Percentiles rank a stretch among this genome's conserved stretches.
Conservation (phyloP, 495 filamentous ascomycete genomes). For the Penicillium crystallinum region DNA sequence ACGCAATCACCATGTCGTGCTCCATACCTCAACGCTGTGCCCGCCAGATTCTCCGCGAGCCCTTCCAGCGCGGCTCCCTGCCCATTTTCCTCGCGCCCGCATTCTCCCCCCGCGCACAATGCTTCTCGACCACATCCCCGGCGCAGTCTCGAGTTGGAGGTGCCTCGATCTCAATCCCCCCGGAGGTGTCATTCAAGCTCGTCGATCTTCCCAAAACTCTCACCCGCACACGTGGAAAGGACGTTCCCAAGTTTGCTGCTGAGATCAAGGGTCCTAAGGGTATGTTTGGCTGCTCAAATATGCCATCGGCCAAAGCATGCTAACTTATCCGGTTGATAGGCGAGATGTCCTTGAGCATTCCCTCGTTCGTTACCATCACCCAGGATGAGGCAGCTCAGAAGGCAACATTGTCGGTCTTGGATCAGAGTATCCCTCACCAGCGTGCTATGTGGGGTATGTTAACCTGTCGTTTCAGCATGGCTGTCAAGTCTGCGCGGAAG, state of each 20-base stretch:
- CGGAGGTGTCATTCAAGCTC: conserved; percentile 67
- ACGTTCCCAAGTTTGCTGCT: conserved; percentile 51
- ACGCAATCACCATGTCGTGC: conserved; percentile 30
- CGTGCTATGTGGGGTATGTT: conserved; percentile 94
- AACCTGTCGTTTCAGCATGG: background rate
- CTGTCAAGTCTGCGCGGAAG: background rate
- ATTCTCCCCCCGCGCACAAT: conserved; percentile 53
- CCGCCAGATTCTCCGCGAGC: conserved; percentile 36
- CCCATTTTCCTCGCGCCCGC: conserved; percentile 73
- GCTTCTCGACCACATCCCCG: conserved; percentile 65
- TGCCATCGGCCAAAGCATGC: background rate
- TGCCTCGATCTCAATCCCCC: conserved; percentile 75
- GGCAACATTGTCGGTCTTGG: conserved; percentile 59
- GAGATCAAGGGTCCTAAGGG: conserved; percentile 73
- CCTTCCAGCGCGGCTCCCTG: conserved; percentile 37
- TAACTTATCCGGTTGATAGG: conserved; percentile 36
- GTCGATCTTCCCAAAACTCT: conserved; percentile 51
- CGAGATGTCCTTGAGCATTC: conserved; percentile 65
- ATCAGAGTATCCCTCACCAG: conserved; percentile 63
- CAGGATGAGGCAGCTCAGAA: conserved; percentile 56
- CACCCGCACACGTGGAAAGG: conserved; percentile 48
- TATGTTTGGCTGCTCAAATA: conserved; percentile 26
- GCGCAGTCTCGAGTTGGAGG: conserved; percentile 75
- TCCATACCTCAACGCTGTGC: conserved; percentile 37
- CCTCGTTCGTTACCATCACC: conserved; percentile 65